phyloP scores from a whole-genome alignment of 2,329 filamentous ascomycete species.

The Cladosporium sp. region DNA sequence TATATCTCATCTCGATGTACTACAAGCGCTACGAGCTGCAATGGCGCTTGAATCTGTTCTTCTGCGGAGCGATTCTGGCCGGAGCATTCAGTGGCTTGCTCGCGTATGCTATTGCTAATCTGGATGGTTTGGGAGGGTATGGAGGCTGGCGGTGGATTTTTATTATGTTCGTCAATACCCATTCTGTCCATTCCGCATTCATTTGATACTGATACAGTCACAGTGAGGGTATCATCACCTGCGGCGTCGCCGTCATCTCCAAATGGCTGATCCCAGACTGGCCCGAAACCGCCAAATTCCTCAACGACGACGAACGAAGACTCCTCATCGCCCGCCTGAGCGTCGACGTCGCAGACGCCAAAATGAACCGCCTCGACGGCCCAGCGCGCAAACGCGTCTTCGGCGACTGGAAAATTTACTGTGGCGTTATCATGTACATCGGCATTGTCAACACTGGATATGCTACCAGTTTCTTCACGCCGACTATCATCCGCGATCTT shows the following conservation, averaged over 20 bases:
- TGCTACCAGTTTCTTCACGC: constrained; percentile 46
- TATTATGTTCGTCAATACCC: constrained; percentile 39
- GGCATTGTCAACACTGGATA: constrained; percentile 51
- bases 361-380: constrained; percentile 58
- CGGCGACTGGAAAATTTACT: constrained; percentile 51
- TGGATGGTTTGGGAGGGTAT: constrained; percentile 37
- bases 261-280: constrained; percentile 45
- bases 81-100: constrained; percentile 47
- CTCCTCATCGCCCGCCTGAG: constrained; percentile 47
- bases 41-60: constrained; percentile 46
- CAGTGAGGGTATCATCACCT: constrained; percentile 36
- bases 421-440: constrained; percentile 41
- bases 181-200: neutral
- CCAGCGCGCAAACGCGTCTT: constrained; percentile 52
- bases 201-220: constrained; percentile 18
- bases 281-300: constrained; percentile 49
- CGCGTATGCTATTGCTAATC: constrained; percentile 40
- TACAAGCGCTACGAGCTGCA: constrained; percentile 49
- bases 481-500: constrained; percentile 45
- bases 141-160: constrained; percentile 55
- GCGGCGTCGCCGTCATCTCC: constrained; percentile 28
- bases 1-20: constrained; percentile 42
- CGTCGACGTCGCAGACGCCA: constrained; percentile 41
- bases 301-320: constrained; percentile 49
- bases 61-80: constrained; percentile 45